phyloP scores from a whole-genome alignment of 805 yeast genomes.

The Lipomyces kockii region DNA sequence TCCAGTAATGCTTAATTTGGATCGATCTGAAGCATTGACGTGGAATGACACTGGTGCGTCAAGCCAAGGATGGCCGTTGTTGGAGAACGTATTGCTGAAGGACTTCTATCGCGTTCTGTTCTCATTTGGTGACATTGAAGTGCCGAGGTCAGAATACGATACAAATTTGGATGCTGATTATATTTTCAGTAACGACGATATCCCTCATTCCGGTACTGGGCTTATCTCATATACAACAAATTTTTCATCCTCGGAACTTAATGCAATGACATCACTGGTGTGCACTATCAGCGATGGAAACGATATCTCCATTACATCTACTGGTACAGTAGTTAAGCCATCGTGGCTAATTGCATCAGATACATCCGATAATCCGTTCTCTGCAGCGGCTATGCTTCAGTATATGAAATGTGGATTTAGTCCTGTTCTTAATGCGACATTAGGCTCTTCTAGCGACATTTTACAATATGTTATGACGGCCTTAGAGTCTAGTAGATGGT shows the following conservation, averaged over 20 bases:
- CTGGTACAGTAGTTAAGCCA: conserved; percentile 15
- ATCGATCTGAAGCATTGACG: conserved; percentile 15
- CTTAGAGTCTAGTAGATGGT: conserved; percentile 57
- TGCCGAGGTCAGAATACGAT: conserved; percentile 13
- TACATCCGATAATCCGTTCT: conserved; percentile 47
- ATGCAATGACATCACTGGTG: conserved; percentile 5
- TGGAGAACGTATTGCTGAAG: conserved; percentile 20
- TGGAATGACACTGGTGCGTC: conserved; percentile 30
- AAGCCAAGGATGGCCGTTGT: conserved; percentile 29
- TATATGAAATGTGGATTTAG: conserved; percentile 64
- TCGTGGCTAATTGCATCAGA: conserved; percentile 54
- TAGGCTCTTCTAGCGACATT: conserved; percentile 25
- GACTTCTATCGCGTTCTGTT: conserved; percentile 26
- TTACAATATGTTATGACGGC: conserved; percentile 36
- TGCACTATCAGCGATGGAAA: conserved; percentile 11
- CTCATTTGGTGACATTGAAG: conserved; percentile 26
- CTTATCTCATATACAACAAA: conserved; percentile 6
- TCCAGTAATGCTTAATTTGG: conserved; percentile 15
- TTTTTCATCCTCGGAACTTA: conserved; percentile 16
- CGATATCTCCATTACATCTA: conserved; percentile 6
- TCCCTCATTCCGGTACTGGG: conserved; percentile 21
- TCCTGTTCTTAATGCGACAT: conserved; percentile 60
- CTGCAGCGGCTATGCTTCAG: conserved; percentile 47
- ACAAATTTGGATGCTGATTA: conserved; percentile 7
- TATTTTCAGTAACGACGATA: conserved; percentile 20